Evolutionary conservation across 331 rosid species (phyloP).

Genomic region (Erythrophleum ivorense): DNA sequence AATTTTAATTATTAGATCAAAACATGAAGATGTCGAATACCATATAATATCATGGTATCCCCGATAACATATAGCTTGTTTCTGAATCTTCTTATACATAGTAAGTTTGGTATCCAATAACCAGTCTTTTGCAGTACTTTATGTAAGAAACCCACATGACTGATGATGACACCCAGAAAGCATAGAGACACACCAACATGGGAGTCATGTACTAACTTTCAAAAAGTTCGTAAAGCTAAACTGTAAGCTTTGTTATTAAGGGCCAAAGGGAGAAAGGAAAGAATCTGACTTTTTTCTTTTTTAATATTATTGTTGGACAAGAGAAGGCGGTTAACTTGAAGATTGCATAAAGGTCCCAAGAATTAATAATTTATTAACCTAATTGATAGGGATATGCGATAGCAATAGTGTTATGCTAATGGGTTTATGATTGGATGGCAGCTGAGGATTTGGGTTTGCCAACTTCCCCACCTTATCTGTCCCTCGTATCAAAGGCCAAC

Average conservation of each 20-base stretch:
- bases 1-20: not conserved
- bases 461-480: slow-evolving; percentile 80
- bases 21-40: too few relatives aligned
- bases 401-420: too few relatives aligned
- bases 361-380: too few relatives aligned
- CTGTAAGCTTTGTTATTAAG: not conserved
- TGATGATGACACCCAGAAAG: slow-evolving; percentile 28
- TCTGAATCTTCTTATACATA: not conserved
- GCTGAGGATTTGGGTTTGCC: slow-evolving; percentile 83
- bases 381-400: too few relatives aligned
- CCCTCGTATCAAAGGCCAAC: slow-evolving; percentile 49
- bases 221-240: not conserved
- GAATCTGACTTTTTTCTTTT: not conserved
- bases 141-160: not conserved
- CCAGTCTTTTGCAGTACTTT: too few relatives aligned
- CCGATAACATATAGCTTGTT: not conserved
- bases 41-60: not conserved
- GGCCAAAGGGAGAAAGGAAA: slow-evolving; percentile 13
- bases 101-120: not conserved
- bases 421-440: slow-evolving; percentile 43
- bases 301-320: too few relatives aligned
- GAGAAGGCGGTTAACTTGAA: too few relatives aligned
- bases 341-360: too few relatives aligned
- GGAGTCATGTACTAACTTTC: slow-evolving; percentile 33
- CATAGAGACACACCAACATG: not conserved